Conservation (phyloP, 768 basidiomycete species). For the Lyophyllum semitale region DNA sequence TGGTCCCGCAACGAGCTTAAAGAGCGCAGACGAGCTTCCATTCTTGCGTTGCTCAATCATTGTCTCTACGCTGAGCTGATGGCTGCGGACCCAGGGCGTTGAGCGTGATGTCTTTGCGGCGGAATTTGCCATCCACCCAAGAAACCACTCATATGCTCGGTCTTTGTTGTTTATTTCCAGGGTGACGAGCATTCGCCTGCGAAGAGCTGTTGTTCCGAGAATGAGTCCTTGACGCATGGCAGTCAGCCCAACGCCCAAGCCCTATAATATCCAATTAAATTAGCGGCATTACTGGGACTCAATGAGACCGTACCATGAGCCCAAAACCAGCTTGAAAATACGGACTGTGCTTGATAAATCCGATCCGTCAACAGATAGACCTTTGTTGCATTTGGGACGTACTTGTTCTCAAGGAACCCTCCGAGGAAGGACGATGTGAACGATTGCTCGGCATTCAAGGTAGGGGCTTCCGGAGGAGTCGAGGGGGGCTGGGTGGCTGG, state of each 20-base stretch:
- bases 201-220: constrained; percentile 73
- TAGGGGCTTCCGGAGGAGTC: constrained; percentile 8
- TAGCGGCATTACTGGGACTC: neutral
- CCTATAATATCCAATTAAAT: constrained; percentile 44
- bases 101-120: constrained; percentile 26
- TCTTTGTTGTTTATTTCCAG: constrained; percentile 97
- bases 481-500: neutral
- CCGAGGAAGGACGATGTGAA: constrained; percentile 34
- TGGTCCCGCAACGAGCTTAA: constrained; percentile 94
- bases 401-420: constrained; percentile 65
- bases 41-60: constrained; percentile 86
- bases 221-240: constrained; percentile 70
- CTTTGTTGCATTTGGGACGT: constrained; percentile 29
- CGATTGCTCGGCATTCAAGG: constrained; percentile 13
- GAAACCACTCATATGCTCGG: constrained; percentile 93
- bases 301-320: constrained; percentile 70
- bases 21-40: constrained; percentile 85
- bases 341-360: constrained; percentile 64
- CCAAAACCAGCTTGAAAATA: constrained; percentile 99
- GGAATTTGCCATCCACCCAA: constrained; percentile 84
- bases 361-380: constrained; percentile 4
- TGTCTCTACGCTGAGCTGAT: constrained; percentile 95
- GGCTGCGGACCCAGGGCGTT: constrained; percentile 67
- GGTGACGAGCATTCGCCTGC: constrained; percentile 88
- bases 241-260: constrained; percentile 85